A percentile compares a stretch with the other conserved stretches of the same genome.
phyloP scores from a whole-genome alignment of 2,329 filamentous ascomycete species.

The Colletotrichum magnum region DNA sequence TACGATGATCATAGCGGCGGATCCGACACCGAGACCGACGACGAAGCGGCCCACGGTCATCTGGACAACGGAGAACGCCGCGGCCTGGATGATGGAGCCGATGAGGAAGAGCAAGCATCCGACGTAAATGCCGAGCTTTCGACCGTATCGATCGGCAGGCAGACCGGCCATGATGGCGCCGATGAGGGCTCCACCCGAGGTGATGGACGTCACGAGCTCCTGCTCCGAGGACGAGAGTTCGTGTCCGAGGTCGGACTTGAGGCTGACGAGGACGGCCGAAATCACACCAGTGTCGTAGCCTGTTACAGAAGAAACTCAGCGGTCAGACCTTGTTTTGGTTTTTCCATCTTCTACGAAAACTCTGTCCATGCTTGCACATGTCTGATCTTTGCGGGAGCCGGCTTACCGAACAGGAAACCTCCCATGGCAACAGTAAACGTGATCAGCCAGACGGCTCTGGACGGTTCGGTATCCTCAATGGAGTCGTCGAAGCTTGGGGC shows the following conservation, averaged over 20 bases:
- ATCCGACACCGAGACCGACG: slow-evolving; percentile 65
- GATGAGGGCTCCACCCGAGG: slow-evolving; percentile 62
- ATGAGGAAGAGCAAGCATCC: slow-evolving; percentile 56
- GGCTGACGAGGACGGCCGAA: slow-evolving; percentile 60
- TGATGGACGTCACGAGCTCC: slow-evolving; percentile 67
- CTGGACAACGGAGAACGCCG: slow-evolving; percentile 55
- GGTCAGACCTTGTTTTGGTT: neutral
- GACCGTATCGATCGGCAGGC: slow-evolving; percentile 55
- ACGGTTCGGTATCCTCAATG: slow-evolving; percentile 46
- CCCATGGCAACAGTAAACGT: slow-evolving; percentile 47
- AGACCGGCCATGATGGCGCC: slow-evolving; percentile 56
- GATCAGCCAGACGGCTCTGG: slow-evolving; percentile 46
- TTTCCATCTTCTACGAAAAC: neutral
- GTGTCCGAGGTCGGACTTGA: slow-evolving; percentile 57
- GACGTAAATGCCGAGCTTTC: slow-evolving; percentile 57
- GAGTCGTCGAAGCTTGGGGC: slow-evolving; percentile 44
- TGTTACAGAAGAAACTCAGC: slow-evolving; percentile 16
- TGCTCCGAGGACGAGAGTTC: slow-evolving; percentile 59
- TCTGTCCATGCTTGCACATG: neutral
- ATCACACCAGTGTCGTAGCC: slow-evolving; percentile 66
- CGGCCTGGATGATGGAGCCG: slow-evolving; percentile 53
- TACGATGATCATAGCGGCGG: slow-evolving; percentile 61
- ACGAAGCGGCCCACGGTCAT: slow-evolving; percentile 61
- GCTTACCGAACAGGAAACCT: slow-evolving; percentile 46
- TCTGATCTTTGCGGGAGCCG: neutral